Evolutionary conservation across 2,329 filamentous ascomycete species (phyloP).

Genomic region (Daldinia sp.): DNA sequence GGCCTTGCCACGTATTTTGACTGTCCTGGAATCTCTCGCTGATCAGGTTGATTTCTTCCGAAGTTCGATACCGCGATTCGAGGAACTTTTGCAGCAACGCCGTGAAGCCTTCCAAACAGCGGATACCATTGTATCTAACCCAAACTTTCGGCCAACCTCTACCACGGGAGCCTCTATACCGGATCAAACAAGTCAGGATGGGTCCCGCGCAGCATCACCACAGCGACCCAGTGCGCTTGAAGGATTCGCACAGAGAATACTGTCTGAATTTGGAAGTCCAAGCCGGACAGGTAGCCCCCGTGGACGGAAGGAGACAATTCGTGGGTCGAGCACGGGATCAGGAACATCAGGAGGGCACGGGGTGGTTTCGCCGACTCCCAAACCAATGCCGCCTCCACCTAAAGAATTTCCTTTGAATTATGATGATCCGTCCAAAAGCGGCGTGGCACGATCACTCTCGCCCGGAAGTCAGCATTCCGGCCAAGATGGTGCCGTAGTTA

Average conservation of each 20-base stretch:
- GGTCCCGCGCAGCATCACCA: slow-evolving; percentile 63
- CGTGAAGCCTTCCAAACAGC: slow-evolving; percentile 74
- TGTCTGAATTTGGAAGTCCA: slow-evolving; percentile 69
- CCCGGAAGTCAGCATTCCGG: slow-evolving; percentile 52
- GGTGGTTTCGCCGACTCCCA: slow-evolving; percentile 52
- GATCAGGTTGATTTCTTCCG: slow-evolving; percentile 73
- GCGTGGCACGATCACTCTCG: slow-evolving; percentile 56
- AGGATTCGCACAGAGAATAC: slow-evolving; percentile 71
- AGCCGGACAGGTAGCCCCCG: slow-evolving; percentile 64
- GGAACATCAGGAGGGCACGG: slow-evolving; percentile 48
- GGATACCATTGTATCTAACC: slow-evolving; percentile 60
- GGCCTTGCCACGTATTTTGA: slow-evolving; percentile 66
- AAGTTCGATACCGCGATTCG: slow-evolving; percentile 75
- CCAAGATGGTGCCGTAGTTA: slow-evolving; percentile 56
- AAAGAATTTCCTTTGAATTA: slow-evolving; percentile 59
- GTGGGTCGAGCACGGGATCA: slow-evolving; percentile 48
- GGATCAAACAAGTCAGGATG: slow-evolving; percentile 60
- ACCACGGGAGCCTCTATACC: slow-evolving; percentile 46
- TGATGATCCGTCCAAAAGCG: slow-evolving; percentile 53
- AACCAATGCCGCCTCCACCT: slow-evolving; percentile 55
- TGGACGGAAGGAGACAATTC: slow-evolving; percentile 61
- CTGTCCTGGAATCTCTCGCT: slow-evolving; percentile 69
- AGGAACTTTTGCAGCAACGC: slow-evolving; percentile 75
- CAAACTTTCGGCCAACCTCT: slow-evolving; percentile 47
- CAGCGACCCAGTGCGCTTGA: slow-evolving; percentile 68